phyloP scores from a whole-genome alignment of 768 basidiomycete genomes.

The Podaxis pistillaris region DNA sequence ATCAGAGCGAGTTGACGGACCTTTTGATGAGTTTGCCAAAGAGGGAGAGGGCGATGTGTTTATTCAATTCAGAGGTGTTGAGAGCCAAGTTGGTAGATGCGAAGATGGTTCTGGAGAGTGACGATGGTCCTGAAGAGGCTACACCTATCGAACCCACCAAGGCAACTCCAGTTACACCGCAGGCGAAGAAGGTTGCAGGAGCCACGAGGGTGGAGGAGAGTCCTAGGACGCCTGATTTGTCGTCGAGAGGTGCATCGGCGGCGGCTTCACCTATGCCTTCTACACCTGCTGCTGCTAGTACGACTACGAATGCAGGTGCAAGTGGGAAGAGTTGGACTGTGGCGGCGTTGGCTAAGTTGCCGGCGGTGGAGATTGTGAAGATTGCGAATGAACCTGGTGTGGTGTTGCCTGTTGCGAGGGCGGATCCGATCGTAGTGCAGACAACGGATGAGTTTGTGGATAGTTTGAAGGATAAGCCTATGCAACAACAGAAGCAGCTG shows the following conservation, averaged over 20 bases:
- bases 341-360: slow-evolving; percentile 65
- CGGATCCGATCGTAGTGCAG: slow-evolving; percentile 66
- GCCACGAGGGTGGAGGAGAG: slow-evolving; percentile 37
- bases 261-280: slow-evolving; percentile 67
- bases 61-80: slow-evolving; percentile 84
- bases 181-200: slow-evolving; percentile 52
- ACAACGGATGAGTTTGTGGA: slow-evolving; percentile 76
- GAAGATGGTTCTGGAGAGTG: slow-evolving; percentile 75
- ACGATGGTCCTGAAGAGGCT: slow-evolving; percentile 52
- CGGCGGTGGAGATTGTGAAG: slow-evolving; percentile 73
- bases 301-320: not conserved
- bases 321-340: slow-evolving; percentile 51
- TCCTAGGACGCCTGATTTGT: slow-evolving; percentile 75
- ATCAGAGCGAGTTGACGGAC: slow-evolving; percentile 67
- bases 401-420: slow-evolving; percentile 62
- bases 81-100: slow-evolving; percentile 79
- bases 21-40: slow-evolving; percentile 85
- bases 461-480: slow-evolving; percentile 50
- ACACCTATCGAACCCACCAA: slow-evolving; percentile 15
- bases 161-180: slow-evolving; percentile 54
- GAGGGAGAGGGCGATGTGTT: slow-evolving; percentile 85
- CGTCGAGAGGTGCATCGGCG: slow-evolving; percentile 71
- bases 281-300: slow-evolving; percentile 45
- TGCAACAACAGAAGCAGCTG: slow-evolving; percentile 70
- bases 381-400: slow-evolving; percentile 52